A percentile compares a stretch with the other conserved stretches of the same genome.
These are phyloP conservation scores for Gryganskiella cystojenkinii DNA, from an alignment of 192 early-diverging fungal genomes.

Conservation along the genomic window DNA sequence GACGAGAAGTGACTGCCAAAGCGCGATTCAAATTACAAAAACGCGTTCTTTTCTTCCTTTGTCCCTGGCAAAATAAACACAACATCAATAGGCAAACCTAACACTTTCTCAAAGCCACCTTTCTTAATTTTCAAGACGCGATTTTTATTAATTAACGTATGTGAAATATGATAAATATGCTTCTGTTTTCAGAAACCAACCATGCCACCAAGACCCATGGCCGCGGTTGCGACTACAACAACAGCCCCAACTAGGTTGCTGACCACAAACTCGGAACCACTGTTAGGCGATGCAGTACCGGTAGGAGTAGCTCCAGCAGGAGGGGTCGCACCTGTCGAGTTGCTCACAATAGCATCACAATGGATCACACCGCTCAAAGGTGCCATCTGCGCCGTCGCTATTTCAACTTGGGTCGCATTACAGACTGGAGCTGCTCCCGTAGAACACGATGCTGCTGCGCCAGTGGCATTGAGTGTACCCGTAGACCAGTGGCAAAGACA, in stretches of 20 bases:
- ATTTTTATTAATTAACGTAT: too few relatives aligned
- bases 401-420: not conserved
- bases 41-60: not conserved
- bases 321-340: not conserved
- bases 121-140: too few relatives aligned
- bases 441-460: slow-evolving; percentile 7
- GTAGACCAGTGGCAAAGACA: slow-evolving; percentile 25
- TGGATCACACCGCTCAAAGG: slow-evolving; percentile 1
- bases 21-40: not conserved
- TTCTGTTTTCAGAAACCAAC: not conserved
- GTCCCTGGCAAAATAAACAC: not conserved
- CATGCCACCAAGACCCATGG: not conserved
- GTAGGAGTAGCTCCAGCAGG: not conserved
- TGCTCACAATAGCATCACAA: slow-evolving; percentile 1
- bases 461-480: not conserved
- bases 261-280: not conserved
- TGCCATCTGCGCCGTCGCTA: not conserved
- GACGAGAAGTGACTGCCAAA: not conserved
- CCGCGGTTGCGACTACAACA: not conserved
- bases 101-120: too few relatives aligned
- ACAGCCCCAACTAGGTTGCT: not conserved
- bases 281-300: not conserved
- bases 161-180: too few relatives aligned
- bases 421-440: slow-evolving; percentile 1
- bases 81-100: too few relatives aligned